Percentiles rank a stretch among this genome's conserved stretches.
phyloP scores from a whole-genome alignment of 441 rosid genomes.

The Dalechampia spathulata region DNA sequence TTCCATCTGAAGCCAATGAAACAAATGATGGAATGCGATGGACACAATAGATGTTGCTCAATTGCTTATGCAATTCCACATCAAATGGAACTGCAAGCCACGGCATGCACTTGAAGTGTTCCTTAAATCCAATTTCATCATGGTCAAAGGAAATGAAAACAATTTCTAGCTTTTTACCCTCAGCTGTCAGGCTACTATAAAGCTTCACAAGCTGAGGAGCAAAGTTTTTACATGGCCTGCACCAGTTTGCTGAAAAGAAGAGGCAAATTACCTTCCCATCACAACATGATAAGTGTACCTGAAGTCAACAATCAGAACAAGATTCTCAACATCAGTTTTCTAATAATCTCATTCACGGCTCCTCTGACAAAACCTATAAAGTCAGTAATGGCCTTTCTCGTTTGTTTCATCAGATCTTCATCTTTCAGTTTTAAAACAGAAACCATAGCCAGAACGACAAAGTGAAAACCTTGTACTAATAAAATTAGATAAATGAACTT shows the following conservation, averaged over 20 bases:
- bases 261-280: conserved; percentile 48
- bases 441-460: no score
- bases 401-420: no score
- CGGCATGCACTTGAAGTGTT: conserved; percentile 67
- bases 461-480: background rate
- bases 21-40: conserved; percentile 54
- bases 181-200: conserved; percentile 33
- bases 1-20: conserved; percentile 42
- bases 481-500: no score
- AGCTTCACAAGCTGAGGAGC: conserved; percentile 54
- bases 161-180: conserved; percentile 54
- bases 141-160: conserved; percentile 62
- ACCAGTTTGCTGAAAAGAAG: conserved; percentile 84
- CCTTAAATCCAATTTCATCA: conserved; percentile 47
- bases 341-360: no score
- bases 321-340: no score
- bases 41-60: conserved; percentile 37
- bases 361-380: no score
- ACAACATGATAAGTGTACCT: conserved; percentile 55
- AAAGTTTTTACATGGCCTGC: conserved; percentile 69
- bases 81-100: conserved; percentile 76
- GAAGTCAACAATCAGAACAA: conserved; percentile 6
- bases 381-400: no score
- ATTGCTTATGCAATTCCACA: conserved; percentile 26
- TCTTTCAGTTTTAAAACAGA: no score